Evolutionary conservation across 345 rosid genomes (phyloP), one percentile per base, ranked within the genome.

Genomic region (Mangifera indica): DNA sequence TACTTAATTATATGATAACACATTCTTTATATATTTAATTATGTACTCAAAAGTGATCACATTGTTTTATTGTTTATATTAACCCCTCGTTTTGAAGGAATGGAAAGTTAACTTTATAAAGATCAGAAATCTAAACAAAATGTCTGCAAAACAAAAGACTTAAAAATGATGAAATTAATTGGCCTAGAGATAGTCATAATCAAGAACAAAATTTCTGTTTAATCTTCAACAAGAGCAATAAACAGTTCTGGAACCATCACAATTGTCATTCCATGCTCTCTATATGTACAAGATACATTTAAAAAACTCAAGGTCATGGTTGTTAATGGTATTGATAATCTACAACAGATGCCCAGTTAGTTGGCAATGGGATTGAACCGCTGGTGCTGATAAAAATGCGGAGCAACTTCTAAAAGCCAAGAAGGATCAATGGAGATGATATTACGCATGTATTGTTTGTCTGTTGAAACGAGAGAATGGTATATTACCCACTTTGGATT

Each of bases 401-500:
- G 96, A 12, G 97, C 98, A 26, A 74, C 88, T 79, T 91, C 94
- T 9, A 90, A 82, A 54, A 95, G 87, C 93, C 91, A 91, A 21
- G 91, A 86, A 57, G 96, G 91, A 71, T 92, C 92, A 18, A 91
- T 85, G 62, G 96, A 73, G 24, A 86, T 78, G 71, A 88, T 96
- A 62, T 92, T 92, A 55, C 97, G 88, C 94, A 89, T 87, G 83
- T 89, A 92, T 65, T 86, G 97, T 58, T 91, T 86, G 61, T 95
- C 99, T 0, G 99, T 95, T 5, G 91, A 92, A 72, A 95, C 97
- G 2, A 89, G 81, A 56, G 98, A 87, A 54, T 89, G 91, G 81
- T 89, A 92, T 15, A 90, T 76, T 48, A 92, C 86, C 97, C 96
- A 92, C 80, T 92, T 94, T 17, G 98, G 98, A 75, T 94, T 92